Percentiles rank a stretch among this genome's conserved stretches.
phyloP scores from a whole-genome alignment of 1,139 yeast genomes.

The Torulaspora globosa region DNA sequence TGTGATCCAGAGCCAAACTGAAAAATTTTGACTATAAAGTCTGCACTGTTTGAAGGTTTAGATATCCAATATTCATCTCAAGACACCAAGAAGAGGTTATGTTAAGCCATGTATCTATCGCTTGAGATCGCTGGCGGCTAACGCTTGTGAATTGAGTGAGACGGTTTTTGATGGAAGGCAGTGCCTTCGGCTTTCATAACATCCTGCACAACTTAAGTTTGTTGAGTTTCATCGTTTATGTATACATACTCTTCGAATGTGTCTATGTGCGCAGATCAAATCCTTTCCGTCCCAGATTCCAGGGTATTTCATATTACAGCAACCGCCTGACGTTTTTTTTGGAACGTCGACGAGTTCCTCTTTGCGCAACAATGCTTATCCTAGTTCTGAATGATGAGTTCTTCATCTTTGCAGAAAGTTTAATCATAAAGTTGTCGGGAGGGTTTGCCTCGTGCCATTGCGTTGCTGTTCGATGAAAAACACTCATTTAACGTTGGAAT shows the following conservation, averaged over 20 bases:
- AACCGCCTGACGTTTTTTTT: neutral
- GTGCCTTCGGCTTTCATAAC: neutral
- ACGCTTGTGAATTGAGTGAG: neutral
- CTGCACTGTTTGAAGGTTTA: neutral
- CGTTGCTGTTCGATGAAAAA: neutral
- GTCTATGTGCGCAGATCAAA: constrained; percentile 43
- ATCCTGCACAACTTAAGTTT: constrained; percentile 43
- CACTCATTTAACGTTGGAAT: constrained; percentile 1
- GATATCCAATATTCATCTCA: neutral
- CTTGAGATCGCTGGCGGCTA: neutral
- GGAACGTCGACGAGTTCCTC: neutral
- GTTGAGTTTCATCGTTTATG: constrained; percentile 25
- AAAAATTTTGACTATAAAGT: constrained; percentile 5
- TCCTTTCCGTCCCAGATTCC: constrained; percentile 13
- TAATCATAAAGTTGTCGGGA: neutral
- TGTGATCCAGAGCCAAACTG: neutral
- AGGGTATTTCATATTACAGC: constrained; percentile 6
- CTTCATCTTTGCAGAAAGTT: neutral
- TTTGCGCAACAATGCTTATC: neutral
- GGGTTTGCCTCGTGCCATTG: neutral
- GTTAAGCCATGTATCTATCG: neutral
- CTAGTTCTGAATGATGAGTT: constrained; percentile 2
- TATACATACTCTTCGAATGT: constrained; percentile 40
- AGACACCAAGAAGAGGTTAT: neutral
- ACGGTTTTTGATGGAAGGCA: neutral